A percentile compares a stretch with the other conserved stretches of the same genome.
Evolutionary conservation across 2,329 filamentous ascomycete genomes (phyloP).

Genomic region (Colletotrichum eleusines): DNA sequence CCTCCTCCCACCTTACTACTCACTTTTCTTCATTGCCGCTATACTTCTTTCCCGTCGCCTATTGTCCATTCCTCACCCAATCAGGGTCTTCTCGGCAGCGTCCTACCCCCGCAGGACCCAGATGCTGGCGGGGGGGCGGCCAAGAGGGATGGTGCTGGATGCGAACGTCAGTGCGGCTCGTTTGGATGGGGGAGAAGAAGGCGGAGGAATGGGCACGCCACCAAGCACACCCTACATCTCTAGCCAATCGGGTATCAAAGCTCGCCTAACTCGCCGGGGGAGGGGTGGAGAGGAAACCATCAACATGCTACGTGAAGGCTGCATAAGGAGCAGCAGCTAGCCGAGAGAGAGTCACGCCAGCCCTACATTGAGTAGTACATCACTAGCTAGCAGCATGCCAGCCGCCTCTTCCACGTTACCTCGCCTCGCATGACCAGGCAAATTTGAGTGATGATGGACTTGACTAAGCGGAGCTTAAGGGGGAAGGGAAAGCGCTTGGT

Average conservation of each 20-base stretch:
- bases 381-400: neutral
- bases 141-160: slow-evolving; percentile 31
- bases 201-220: neutral
- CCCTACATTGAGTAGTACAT: slow-evolving; percentile 22
- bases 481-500: neutral
- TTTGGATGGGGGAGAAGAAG: neutral
- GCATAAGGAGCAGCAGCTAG: slow-evolving; percentile 6
- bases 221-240: neutral
- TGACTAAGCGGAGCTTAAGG: no score
- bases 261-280: slow-evolving; percentile 15
- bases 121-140: no score
- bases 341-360: slow-evolving; percentile 24
- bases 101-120: slow-evolving; percentile 29
- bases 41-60: no score
- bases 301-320: slow-evolving; percentile 26
- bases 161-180: slow-evolving; percentile 35
- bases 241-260: slow-evolving; percentile 30
- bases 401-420: slow-evolving; percentile 4
- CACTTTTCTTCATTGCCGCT: neutral
- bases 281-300: neutral
- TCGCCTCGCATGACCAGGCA: neutral
- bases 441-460: neutral
- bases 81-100: slow-evolving; percentile 8
- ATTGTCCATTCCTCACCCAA: neutral
- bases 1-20: no score